Base-by-base conservation (phyloP, 2,329 filamentous ascomycete genomes). In the Chaetomium strumarium region DNA sequence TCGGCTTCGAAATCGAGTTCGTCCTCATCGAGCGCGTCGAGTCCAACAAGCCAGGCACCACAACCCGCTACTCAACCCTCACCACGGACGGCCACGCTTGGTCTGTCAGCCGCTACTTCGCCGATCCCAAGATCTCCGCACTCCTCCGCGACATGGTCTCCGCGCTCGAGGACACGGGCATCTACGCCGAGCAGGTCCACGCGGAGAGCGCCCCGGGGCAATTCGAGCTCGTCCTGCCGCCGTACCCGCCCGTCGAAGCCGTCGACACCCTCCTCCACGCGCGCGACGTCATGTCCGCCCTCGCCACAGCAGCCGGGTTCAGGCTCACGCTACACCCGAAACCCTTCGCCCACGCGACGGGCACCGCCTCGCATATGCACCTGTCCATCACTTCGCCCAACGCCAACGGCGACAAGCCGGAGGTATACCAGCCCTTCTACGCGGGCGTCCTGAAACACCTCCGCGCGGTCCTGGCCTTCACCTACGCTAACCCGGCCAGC, bases 1-100 rank as follows among this genome's bases (percentile, higher is more conserved):
- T 90, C 14, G 90, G 89, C 0, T 95, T 93, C 59, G 90, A 95
- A 67, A 81, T 95, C 38, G 89, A 95, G 67, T 80, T 93, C 10
- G 76, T 88, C 1, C 83, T 95, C 58, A 72, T 92, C 58, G 75
- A 76, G 38, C 75, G 75, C 17, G 62, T 66, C 14, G 58, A 57
- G 5, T 55, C 58, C 8, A 58, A 58, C 8, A 58, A 63, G 1
- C 66, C 68, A 6, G 58, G 64, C 10, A 57, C 63, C 2, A 66
- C 68, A 4, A 24, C 53, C 6, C 62, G 65, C n/a, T 72, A 69
- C 38, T 67, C 69, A 8, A 63, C 68, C 1, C 73, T 85, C 0
- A 65, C 76, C n/a, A 78, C 77, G 8, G 74, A 76, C 42, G 83
- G 81, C 1, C 87, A 92, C 61, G 82, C 83, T 1, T 92, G 86